Percentiles rank a stretch among this genome's conserved stretches.
Conservation (phyloP, 2,329 filamentous ascomycete species). For the Colletotrichum australisinense region DNA sequence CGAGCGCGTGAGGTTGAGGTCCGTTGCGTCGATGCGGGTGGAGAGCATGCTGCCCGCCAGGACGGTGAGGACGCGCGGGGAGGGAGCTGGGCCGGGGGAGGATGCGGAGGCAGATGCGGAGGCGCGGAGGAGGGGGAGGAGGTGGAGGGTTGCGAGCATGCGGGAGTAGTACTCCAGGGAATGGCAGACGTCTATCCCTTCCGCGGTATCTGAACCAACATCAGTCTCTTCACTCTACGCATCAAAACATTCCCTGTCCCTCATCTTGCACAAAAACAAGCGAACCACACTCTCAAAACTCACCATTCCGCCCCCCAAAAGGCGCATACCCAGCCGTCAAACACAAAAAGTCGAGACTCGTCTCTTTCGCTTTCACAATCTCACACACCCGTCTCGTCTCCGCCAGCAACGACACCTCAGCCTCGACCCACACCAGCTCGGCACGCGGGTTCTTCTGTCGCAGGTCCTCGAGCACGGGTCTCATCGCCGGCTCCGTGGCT, state of each 20-base stretch:
- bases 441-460: conserved; percentile 50
- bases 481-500: conserved; percentile 44
- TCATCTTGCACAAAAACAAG: no score
- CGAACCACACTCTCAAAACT: neutral
- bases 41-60: conserved; percentile 39
- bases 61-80: conserved; percentile 42
- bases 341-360: conserved; percentile 55
- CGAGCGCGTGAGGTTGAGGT: conserved; percentile 38
- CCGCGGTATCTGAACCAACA: conserved; percentile 46
- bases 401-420: conserved; percentile 56
- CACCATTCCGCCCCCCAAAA: conserved; percentile 45
- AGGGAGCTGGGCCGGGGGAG: conserved; percentile 46
- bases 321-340: conserved; percentile 57
- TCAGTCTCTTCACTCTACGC: no score
- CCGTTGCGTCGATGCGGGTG: conserved; percentile 36
- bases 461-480: conserved; percentile 50
- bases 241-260: no score
- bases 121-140: conserved; percentile 47
- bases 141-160: conserved; percentile 51
- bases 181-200: conserved; percentile 55
- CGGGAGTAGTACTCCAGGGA: conserved; percentile 56
- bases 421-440: conserved; percentile 55
- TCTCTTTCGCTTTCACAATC: conserved; percentile 50
- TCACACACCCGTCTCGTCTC: conserved; percentile 53
- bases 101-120: conserved; percentile 46